Percentiles rank a stretch among this genome's conserved stretches.
phyloP scores from a whole-genome alignment of 73 alveolate species.

The Tetrahymena borealis region DNA sequence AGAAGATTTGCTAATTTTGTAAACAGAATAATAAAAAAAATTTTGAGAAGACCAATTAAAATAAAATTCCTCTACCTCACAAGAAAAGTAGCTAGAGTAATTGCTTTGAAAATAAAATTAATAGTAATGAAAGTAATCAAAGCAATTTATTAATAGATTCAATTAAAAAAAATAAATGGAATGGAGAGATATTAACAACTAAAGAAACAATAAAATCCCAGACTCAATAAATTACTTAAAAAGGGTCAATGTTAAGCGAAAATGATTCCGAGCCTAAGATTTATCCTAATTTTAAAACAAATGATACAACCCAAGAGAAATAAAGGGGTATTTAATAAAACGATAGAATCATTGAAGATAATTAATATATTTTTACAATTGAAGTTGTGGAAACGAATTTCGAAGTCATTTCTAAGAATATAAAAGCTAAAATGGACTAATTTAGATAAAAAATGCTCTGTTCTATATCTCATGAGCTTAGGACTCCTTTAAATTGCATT shows the following conservation, averaged over 20 bases:
- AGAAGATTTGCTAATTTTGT: too few species aligned
- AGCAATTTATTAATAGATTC: too few species aligned
- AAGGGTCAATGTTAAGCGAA: neutral
- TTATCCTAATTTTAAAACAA: neutral
- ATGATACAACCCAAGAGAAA: neutral
- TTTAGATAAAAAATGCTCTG: neutral
- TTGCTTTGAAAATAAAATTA: too few species aligned
- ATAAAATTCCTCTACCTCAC: too few species aligned
- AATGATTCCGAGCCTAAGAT: neutral
- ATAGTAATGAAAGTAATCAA: too few species aligned
- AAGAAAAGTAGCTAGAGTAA: too few species aligned
- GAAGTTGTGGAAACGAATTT: neutral
- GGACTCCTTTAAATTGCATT: neutral
- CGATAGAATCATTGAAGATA: too few species aligned
- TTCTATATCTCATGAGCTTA: neutral
- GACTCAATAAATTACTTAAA: neutral
- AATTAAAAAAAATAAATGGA: too few species aligned
- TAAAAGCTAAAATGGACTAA: neutral
- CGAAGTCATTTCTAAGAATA: neutral
- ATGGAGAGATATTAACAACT: too few species aligned
- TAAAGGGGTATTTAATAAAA: neutral
- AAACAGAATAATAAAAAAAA: too few species aligned
- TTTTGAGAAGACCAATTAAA: too few species aligned
- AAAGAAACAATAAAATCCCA: too few species aligned
- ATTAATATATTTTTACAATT: neutral